phyloP scores from a whole-genome alignment of 2,329 filamentous ascomycete genomes.

The Penicillium freii region DNA sequence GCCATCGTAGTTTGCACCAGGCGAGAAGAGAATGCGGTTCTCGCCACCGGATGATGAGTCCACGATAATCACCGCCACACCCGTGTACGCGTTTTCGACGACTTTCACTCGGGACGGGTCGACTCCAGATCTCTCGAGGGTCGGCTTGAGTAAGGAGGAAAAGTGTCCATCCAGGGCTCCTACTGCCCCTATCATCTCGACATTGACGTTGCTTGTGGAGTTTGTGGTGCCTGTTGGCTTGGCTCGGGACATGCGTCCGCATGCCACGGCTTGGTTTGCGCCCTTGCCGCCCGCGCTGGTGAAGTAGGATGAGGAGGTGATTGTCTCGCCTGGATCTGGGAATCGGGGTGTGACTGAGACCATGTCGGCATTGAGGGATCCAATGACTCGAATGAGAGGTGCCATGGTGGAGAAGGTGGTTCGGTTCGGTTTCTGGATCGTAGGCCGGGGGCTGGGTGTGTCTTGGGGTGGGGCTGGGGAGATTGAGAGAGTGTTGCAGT shows the following conservation, averaged over 20 bases:
- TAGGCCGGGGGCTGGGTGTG: not conserved
- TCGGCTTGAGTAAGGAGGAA: slow-evolving; percentile 57
- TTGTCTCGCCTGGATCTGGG: slow-evolving; percentile 80
- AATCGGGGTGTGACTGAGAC: slow-evolving; percentile 83
- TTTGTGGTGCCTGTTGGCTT: slow-evolving; percentile 31
- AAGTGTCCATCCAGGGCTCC: slow-evolving; percentile 62
- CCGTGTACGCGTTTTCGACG: slow-evolving; percentile 55
- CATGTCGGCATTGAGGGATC: slow-evolving; percentile 92
- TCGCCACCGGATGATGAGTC: slow-evolving; percentile 67
- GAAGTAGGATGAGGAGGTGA: slow-evolving; percentile 73
- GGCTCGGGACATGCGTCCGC: slow-evolving; percentile 71
- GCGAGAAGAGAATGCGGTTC: slow-evolving; percentile 72
- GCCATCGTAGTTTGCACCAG: slow-evolving; percentile 64
- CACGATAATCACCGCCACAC: slow-evolving; percentile 73
- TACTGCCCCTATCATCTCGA: slow-evolving; percentile 73
- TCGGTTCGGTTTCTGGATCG: not conserved
- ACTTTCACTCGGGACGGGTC: slow-evolving; percentile 56
- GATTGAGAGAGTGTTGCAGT: not conserved
- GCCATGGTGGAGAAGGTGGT: slow-evolving; percentile 31
- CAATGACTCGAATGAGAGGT: slow-evolving; percentile 72
- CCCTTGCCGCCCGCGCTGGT: slow-evolving; percentile 89
- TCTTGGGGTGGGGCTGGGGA: not conserved
- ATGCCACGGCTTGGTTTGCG: slow-evolving; percentile 91
- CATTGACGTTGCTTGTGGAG: slow-evolving; percentile 37
- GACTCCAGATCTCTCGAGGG: slow-evolving; percentile 62